These are phyloP conservation scores for Diospyros lotus DNA, from an alignment of 148 eudicot species.

Conservation along the genomic window DNA sequence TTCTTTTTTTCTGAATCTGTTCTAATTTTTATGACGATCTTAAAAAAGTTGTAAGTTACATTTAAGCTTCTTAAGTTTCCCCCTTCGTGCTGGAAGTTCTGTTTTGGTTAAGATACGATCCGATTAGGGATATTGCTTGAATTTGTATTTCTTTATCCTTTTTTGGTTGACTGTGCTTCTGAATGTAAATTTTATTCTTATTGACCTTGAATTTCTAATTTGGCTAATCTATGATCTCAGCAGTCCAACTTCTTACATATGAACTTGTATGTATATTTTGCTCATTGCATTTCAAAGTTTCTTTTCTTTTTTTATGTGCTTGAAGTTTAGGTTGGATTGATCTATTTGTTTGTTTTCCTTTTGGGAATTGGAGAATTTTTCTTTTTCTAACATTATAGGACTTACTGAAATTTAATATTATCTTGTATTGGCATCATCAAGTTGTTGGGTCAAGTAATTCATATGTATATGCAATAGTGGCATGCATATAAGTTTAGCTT, in stretches of 20 bases:
- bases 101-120: conserved; percentile 1
- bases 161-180: conserved; percentile 5
- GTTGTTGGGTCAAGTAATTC: too few relatives aligned
- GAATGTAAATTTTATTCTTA: background rate
- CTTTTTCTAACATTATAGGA: background rate
- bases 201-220: background rate
- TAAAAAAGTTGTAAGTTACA: background rate
- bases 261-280: background rate
- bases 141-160: background rate
- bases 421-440: too few relatives aligned
- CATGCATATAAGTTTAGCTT: too few relatives aligned
- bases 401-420: too few relatives aligned
- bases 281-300: background rate
- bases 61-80: background rate
- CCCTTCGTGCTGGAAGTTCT: background rate
- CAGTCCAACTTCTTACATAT: background rate
- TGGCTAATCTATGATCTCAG: background rate
- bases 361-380: background rate
- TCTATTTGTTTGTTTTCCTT: background rate
- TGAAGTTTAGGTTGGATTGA: background rate
- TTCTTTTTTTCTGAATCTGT: too few relatives aligned
- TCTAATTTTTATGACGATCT: background rate
- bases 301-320: background rate
- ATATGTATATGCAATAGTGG: too few relatives aligned
- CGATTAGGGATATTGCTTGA: background rate